Evolutionary conservation across 176 grass and related monocot genomes (phyloP).

Genomic region (Avena insularis): DNA sequence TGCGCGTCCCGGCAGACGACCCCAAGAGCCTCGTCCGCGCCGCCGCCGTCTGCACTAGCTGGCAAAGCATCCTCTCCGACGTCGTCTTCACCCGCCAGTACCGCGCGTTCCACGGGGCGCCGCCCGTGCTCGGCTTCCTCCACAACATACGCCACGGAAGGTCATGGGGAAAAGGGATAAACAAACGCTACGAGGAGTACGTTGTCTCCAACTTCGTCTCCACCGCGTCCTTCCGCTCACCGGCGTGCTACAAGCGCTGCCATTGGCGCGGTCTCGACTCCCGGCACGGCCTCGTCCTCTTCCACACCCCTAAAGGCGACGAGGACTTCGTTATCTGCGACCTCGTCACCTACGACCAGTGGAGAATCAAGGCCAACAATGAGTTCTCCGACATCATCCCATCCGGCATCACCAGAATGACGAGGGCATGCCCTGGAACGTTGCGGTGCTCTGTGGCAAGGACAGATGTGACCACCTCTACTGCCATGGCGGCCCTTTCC

Average conservation of each 20-base stretch:
- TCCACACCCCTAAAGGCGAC: neutral
- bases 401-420: neutral
- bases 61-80: neutral
- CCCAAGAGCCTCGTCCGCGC: neutral
- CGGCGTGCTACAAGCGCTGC: neutral
- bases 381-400: neutral
- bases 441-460: conserved; percentile 5
- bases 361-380: neutral
- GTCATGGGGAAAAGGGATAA: neutral
- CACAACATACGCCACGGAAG: too few species aligned
- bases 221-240: neutral
- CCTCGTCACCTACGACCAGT: conserved; percentile 23
- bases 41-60: neutral
- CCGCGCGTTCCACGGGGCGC: too few species aligned
- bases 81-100: too few species aligned
- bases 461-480: neutral
- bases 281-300: conserved; percentile 20
- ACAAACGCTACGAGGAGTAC: neutral
- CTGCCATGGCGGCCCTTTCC: conserved; percentile 6
- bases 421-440: neutral
- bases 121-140: too few species aligned
- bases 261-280: neutral
- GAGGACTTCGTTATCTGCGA: conserved; percentile 8
- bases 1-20: neutral
- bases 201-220: neutral